Evolutionary conservation across 129 eudicot species (phyloP), one percentile per base, ranked within the genome.

Genomic region (Lactuca sativa): DNA sequence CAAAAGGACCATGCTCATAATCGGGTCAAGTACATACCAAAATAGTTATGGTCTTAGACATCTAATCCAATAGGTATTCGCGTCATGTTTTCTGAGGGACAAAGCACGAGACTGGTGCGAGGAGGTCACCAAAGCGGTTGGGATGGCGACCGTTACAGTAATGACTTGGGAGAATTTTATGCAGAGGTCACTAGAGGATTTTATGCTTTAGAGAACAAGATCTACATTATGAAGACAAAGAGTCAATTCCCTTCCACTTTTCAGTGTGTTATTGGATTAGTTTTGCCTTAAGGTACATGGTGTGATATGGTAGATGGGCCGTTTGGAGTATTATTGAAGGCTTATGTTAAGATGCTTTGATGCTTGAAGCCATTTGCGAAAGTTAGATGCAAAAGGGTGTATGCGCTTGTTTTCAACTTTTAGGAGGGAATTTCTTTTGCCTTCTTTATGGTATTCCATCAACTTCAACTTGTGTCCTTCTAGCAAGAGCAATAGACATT

Each of bases 281-380:
- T 56, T 65, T 64, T 74, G 13, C 44, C 70, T 38, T 56, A 6
- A 36, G 63, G 38, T 54, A 55, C 13, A 56, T 59, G 32, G 17
- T 43, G 10, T 44, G n/a, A 21, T 56, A 65, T 6, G 70, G 53
- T 55, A 43, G 44, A 64, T 54, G 71, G 78, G 59, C 51, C 51
- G 11, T 44, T 10, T 7, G 15, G 41, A 17, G 79, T 75, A 67
- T 75, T 75, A 14, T 75, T 75, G 68, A 75, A 56, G 73, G 64
- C 43, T 49, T 58, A 75, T 57, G 59, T 66, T 75, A 67, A 67
- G 68, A 59, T 74, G 67, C 60, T 66, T 47, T 74, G 79, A 75
- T 75, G 69, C 80, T 75, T 67, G 25, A 57, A 75, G 34, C 80
- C 80, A 75, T 74, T 75, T 59, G 56, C 74, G 62, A 75, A 75